phyloP scores from a whole-genome alignment of 441 rosid genomes.

The Aquilaria agallochum region DNA sequence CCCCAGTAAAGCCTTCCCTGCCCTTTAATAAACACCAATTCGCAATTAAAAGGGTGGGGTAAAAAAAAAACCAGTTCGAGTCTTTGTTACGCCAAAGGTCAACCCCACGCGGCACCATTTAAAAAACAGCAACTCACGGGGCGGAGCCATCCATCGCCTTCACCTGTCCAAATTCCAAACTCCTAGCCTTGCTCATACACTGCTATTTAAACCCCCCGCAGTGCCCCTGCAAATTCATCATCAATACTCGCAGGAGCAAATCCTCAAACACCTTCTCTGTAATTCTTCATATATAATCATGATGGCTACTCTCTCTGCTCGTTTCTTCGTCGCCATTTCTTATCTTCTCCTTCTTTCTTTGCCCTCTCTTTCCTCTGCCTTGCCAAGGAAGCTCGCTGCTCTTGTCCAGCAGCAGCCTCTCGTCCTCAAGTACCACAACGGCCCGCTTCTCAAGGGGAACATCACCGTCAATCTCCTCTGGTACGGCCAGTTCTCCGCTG shows the following conservation, averaged over 20 bases:
- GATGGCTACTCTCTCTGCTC: slow-evolving; percentile 15
- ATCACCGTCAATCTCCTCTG: slow-evolving; percentile 40
- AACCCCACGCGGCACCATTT: slow-evolving; percentile 18
- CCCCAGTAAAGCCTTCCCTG: too few relatives aligned
- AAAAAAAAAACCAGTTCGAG: too few relatives aligned
- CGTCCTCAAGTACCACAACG: slow-evolving; percentile 41
- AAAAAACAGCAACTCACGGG: background rate
- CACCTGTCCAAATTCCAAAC: background rate
- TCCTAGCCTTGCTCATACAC: background rate
- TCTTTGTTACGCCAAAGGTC: slow-evolving; percentile 5
- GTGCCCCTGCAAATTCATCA: too few relatives aligned
- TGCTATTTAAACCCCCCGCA: background rate
- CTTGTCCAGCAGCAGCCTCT: slow-evolving; percentile 27
- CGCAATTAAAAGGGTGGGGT: too few relatives aligned
- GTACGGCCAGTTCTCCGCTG: slow-evolving; percentile 46
- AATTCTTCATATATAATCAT: background rate
- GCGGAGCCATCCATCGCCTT: slow-evolving; percentile 18
- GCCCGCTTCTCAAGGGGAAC: slow-evolving; percentile 41
- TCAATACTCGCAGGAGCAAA: background rate
- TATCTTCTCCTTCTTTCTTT: slow-evolving; percentile 4
- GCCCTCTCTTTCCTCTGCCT: slow-evolving; percentile 9
- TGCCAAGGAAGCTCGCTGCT: slow-evolving; percentile 24
- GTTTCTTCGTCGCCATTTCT: background rate
- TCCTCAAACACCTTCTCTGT: background rate
- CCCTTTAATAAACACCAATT: too few relatives aligned